These are phyloP conservation scores for Saturnispora hagleri DNA, from an alignment of 805 yeast genomes.

Conservation along the genomic window DNA sequence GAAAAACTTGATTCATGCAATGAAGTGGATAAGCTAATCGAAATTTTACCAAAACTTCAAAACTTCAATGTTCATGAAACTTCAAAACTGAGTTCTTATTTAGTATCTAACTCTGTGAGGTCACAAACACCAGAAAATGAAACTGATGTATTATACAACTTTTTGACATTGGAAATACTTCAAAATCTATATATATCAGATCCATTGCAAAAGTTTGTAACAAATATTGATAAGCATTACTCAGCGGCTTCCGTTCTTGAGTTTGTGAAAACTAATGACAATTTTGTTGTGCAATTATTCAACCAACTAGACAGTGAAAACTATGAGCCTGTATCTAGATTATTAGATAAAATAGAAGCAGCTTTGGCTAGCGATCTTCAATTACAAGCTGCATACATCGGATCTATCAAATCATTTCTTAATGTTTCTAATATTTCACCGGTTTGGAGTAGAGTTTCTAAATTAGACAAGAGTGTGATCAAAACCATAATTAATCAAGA, in stretches of 20 bases:
- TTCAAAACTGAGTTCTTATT: constrained; percentile 3
- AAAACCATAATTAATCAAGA: neutral
- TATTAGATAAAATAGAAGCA: constrained; percentile 18
- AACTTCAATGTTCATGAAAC: constrained; percentile 11
- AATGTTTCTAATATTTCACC: neutral
- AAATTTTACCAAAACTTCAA: constrained; percentile 6
- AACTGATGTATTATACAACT: constrained; percentile 19
- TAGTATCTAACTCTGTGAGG: constrained; percentile 20
- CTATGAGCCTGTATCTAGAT: neutral
- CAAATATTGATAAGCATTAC: constrained; percentile 18
- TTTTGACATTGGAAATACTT: constrained; percentile 30
- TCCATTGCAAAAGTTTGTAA: constrained; percentile 15
- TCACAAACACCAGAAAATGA: constrained; percentile 8
- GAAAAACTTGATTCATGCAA: neutral
- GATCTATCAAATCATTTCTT: constrained; percentile 4
- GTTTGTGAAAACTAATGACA: constrained; percentile 11
- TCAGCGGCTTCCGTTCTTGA: constrained; percentile 15
- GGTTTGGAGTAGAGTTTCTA: neutral
- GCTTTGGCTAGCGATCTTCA: constrained; percentile 10
- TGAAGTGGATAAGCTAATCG: constrained; percentile 3
- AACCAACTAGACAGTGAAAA: neutral
- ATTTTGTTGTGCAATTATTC: constrained; percentile 17
- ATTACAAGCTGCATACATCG: constrained; percentile 12
- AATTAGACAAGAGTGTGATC: neutral
- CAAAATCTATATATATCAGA: constrained; percentile 25